Conservation (phyloP, 2,329 filamentous ascomycete species). For the Colletotrichum sp. region DNA sequence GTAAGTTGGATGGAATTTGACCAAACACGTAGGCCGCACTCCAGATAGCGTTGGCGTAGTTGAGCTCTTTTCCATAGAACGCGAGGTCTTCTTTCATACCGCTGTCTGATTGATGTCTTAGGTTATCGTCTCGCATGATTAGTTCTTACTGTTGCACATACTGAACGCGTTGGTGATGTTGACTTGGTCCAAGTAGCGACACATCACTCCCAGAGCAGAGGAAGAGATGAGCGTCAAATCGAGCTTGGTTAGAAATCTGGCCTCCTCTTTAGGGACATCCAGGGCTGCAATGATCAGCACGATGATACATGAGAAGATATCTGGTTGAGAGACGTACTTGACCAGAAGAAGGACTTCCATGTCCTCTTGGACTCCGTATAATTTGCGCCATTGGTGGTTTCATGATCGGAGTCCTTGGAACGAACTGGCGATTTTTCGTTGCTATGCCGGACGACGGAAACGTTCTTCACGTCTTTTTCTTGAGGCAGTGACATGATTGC, state of each 20-base stretch:
- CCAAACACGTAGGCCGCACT: slow-evolving; percentile 33
- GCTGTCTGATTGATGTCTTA: slow-evolving; percentile 22
- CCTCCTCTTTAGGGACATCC: slow-evolving; percentile 28
- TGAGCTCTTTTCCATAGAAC: slow-evolving; percentile 34
- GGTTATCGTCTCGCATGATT: neutral
- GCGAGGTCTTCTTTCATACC: slow-evolving; percentile 34
- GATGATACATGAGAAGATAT: neutral
- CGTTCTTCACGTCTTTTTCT: neutral
- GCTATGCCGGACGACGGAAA: neutral
- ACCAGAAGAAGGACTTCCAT: slow-evolving; percentile 29
- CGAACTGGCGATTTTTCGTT: neutral
- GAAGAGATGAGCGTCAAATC: slow-evolving; percentile 29
- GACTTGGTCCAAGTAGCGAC: slow-evolving; percentile 30
- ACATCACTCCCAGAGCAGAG: slow-evolving; percentile 29
- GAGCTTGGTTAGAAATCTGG: slow-evolving; percentile 30
- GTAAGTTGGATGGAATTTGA: slow-evolving; percentile 31
- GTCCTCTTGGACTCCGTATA: slow-evolving; percentile 49
- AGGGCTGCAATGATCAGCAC: slow-evolving; percentile 17
- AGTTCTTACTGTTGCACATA: slow-evolving; percentile 1
- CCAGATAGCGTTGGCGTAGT: slow-evolving; percentile 33
- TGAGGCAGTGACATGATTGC: neutral
- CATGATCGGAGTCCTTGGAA: neutral
- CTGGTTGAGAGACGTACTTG: slow-evolving; percentile 18
- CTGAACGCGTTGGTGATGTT: slow-evolving; percentile 32
- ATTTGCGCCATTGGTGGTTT: neutral